A percentile compares a stretch with the other conserved stretches of the same genome.
These are phyloP conservation scores for Panicum virgatum DNA, from an alignment of 202 grass and related monocot genomes.

Conservation along the genomic window DNA sequence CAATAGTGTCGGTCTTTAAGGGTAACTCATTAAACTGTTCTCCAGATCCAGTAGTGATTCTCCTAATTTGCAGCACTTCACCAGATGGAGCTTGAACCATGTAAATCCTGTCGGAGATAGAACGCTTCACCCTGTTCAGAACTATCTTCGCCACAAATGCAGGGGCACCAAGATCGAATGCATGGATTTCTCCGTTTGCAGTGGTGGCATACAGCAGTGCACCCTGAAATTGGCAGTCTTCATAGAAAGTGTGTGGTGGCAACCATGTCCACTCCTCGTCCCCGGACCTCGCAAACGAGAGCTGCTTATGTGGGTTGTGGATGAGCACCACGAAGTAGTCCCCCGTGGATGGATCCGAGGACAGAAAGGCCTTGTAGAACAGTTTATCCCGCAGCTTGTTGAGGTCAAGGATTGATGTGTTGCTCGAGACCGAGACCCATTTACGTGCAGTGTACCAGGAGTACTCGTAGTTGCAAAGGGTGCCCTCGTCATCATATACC, in stretches of 20 bases:
- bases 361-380: not conserved
- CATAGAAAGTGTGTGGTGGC: not conserved
- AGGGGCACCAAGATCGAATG: not conserved
- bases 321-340: slow-evolving; percentile 3
- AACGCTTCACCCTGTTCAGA: not conserved
- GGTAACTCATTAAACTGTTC: too few species aligned
- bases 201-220: not conserved
- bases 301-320: not conserved
- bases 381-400: not conserved
- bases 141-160: not conserved
- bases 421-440: not conserved
- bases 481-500: not conserved
- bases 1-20: not conserved
- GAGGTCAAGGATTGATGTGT: not conserved
- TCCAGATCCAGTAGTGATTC: not conserved
- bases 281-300: not conserved
- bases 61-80: not conserved
- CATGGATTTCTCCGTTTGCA: not conserved
- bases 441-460: not conserved
- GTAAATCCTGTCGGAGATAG: not conserved
- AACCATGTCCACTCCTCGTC: not conserved
- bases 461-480: not conserved
- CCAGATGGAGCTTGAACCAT: not conserved
- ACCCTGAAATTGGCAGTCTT: slow-evolving; percentile 1
- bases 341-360: not conserved